These are phyloP conservation scores for Xylaria hypoxylon DNA, from an alignment of 2,329 filamentous ascomycete genomes.

Conservation along the genomic window DNA sequence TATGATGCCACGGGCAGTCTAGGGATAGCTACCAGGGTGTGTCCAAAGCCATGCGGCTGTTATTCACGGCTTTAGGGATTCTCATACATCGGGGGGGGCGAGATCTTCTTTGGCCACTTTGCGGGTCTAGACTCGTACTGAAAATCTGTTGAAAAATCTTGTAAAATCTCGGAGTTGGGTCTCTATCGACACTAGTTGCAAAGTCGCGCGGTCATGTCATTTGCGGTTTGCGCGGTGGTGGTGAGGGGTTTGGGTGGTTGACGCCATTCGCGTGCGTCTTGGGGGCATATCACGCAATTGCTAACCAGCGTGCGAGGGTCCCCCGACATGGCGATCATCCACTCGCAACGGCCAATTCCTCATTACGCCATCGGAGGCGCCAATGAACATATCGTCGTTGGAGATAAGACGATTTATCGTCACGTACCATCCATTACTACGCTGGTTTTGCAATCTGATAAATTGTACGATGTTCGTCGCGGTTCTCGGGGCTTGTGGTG, in stretches of 20 bases:
- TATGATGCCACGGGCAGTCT: conserved; percentile 10
- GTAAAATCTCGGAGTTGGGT: not conserved
- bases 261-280: conserved; percentile 39
- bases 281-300: conserved; percentile 43
- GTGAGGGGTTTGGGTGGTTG: conserved; percentile 27
- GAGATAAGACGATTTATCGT: conserved; percentile 26
- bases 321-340: conserved; percentile 23
- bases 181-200: conserved; percentile 16
- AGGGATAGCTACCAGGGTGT: conserved; percentile 5
- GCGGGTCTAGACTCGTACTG: conserved; percentile 14
- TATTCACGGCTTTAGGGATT: not conserved
- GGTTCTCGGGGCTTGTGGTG: conserved; percentile 17
- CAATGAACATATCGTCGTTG: conserved; percentile 34
- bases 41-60: not conserved
- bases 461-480: conserved; percentile 14
- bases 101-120: conserved; percentile 1
- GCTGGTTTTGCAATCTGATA: conserved; percentile 16
- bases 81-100: not conserved
- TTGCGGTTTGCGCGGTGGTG: not conserved
- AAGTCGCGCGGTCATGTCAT: conserved; percentile 11
- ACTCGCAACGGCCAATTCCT: conserved; percentile 27
- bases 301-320: conserved; percentile 11
- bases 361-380: conserved; percentile 40
- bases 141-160: not conserved
- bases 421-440: conserved; percentile 12